A percentile compares a stretch with the other conserved stretches of the same genome.
Evolutionary conservation across 306 rosid species (phyloP).

Genomic region (Quercus dentata): DNA sequence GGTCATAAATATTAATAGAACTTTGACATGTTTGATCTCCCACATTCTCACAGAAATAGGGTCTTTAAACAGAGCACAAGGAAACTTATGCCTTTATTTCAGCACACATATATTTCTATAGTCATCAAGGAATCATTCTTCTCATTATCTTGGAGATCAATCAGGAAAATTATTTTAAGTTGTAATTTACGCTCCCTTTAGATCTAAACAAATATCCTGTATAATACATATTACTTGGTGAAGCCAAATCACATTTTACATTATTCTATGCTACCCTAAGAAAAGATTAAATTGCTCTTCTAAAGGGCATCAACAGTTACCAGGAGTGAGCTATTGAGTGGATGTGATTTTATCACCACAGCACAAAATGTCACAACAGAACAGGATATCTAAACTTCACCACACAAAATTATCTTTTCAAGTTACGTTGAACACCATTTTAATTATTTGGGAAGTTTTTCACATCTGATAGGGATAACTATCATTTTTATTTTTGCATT

Average conservation of each 20-base stretch:
- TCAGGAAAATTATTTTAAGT: background rate
- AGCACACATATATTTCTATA: background rate
- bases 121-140: background rate
- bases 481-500: background rate
- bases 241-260: background rate
- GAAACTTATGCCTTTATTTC: slow-evolving; percentile 13
- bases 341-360: background rate
- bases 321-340: background rate
- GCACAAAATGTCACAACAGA: background rate
- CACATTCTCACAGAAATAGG: background rate
- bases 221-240: background rate
- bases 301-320: background rate
- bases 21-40: background rate
- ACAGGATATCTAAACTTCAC: background rate
- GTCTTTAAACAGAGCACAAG: background rate
- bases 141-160: background rate
- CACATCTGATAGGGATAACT: background rate
- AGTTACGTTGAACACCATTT: background rate
- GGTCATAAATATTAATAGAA: background rate
- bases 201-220: background rate
- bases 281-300: background rate
- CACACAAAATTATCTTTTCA: background rate
- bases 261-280: background rate
- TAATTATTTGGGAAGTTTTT: background rate
- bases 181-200: background rate